phyloP scores from a whole-genome alignment of 352 stramenopile genomes.

The Phytopythium montanum region DNA sequence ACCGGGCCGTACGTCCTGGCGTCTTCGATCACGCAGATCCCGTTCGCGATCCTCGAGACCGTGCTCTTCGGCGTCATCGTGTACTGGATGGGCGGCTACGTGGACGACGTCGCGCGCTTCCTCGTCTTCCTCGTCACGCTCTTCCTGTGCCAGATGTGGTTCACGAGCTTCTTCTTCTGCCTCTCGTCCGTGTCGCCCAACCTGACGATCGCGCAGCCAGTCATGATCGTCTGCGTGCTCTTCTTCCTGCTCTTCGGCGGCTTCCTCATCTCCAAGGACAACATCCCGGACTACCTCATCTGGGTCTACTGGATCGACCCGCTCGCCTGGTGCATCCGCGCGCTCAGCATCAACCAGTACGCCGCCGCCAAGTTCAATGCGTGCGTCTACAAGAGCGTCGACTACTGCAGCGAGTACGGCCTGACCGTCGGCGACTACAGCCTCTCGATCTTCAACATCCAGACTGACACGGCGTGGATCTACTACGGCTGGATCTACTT shows the following conservation, averaged over 20 bases:
- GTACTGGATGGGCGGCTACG: conserved; percentile 89
- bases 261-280: conserved; percentile 52
- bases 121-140: conserved; percentile 58
- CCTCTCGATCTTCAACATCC: conserved; percentile 42
- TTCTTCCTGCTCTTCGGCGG: conserved; percentile 71
- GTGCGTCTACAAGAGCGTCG: conserved; percentile 42
- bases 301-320: conserved; percentile 81
- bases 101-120: conserved; percentile 32
- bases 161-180: conserved; percentile 71
- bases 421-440: conserved; percentile 33
- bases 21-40: conserved; percentile 37
- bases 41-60: conserved; percentile 61
- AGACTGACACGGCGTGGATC: conserved; percentile 43
- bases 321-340: conserved; percentile 57
- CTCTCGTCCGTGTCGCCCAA: conserved; percentile 43
- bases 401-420: conserved; percentile 41
- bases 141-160: conserved; percentile 65
- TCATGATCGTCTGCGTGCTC: conserved; percentile 56
- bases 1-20: conserved; percentile 80
- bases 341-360: conserved; percentile 60
- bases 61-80: conserved; percentile 80
- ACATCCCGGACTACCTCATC: conserved; percentile 58
- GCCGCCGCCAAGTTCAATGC: conserved; percentile 28
- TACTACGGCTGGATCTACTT: conserved; percentile 54
- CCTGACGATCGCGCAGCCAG: conserved; percentile 49